phyloP scores from a whole-genome alignment of 106 monocot genomes.

The Xerophyta viscosa region DNA sequence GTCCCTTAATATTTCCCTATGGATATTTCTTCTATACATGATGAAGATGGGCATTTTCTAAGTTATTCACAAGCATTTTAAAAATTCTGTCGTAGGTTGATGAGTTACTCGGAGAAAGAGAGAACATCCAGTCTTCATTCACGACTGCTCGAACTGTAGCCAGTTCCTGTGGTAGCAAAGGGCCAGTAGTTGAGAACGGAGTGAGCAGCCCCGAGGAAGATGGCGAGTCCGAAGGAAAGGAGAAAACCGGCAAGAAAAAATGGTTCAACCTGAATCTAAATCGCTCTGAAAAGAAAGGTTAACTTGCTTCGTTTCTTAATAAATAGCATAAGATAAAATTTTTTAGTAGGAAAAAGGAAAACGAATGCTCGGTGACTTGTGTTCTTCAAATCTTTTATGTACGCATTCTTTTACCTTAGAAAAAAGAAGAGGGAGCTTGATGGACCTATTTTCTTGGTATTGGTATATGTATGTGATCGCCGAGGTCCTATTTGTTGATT shows the following conservation, averaged over 20 bases:
- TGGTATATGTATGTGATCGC: no score
- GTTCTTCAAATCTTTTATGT: no score
- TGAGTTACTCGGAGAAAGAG: slow-evolving; percentile 73
- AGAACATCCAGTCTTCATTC: slow-evolving; percentile 70
- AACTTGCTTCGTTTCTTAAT: slow-evolving; percentile 1
- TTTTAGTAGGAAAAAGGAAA: neutral
- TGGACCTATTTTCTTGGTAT: no score
- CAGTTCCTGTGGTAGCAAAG: slow-evolving; percentile 25
- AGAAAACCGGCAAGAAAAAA: slow-evolving; percentile 45
- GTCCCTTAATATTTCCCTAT: no score
- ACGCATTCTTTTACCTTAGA: no score
- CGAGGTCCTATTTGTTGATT: no score
- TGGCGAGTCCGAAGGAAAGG: slow-evolving; percentile 32
- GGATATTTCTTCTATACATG: no score
- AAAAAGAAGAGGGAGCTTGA: no score
- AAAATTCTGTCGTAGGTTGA: no score
- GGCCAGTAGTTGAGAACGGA: slow-evolving; percentile 19
- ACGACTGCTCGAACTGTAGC: slow-evolving; percentile 32
- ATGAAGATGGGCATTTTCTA: no score
- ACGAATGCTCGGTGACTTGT: no score
- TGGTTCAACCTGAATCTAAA: slow-evolving; percentile 58
- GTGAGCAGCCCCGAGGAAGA: slow-evolving; percentile 33
- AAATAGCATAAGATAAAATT: neutral
- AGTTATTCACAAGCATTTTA: no score
- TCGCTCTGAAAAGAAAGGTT: slow-evolving; percentile 57